Evolutionary conservation across 345 rosid genomes (phyloP), one percentile per base, ranked within the genome.

Genomic region (Linum tenue): DNA sequence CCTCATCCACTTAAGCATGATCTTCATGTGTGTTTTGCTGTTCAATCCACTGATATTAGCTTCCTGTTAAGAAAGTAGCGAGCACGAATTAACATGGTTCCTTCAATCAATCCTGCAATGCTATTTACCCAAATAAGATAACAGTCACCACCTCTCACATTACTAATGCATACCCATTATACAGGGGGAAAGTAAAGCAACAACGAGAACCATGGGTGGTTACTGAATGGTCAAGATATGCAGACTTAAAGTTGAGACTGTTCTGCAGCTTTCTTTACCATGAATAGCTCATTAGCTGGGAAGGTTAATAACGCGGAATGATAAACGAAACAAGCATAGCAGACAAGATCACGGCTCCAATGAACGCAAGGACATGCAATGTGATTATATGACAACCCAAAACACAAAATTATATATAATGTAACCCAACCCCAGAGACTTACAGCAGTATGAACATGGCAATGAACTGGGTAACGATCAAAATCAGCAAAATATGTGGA

Each of bases 1-100:
- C 73, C 91, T 80, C 97, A 90, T 94, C 99, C 99, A 94, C 79
- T 94, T 94, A 57, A 94, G 78, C 86, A 94, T 69, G 72, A 94
- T 78, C 78, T 90, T 94, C 99, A 94, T 83, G 77, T 88, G 96
- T 0, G 99, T 86, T 79, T 90, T 94, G 83, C 97, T 85, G 55
- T 79, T 82, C 64, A 92, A 59, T 66, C 97, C 94, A 60, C 74
- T 64, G 7, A 90, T 64, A 36, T 88, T 79, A 62, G 91, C 84
- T 63, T 90, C 99, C 99, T 92, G 71, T 63, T 42, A 57, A 60
- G 17, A 40, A 44, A 35, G 17, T 2, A 10, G 22, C 7, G 37
- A 1, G 36, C 1, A 9, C 22, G 11, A 7, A 57, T 12, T 10
- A 5, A 3, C 6, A 57, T 17, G 37, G 36, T 35, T 35, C 60